Evolutionary conservation across 1,284 basidiomycete genomes (phyloP).

Genomic region (Cutaneotrichosporon sp.): DNA sequence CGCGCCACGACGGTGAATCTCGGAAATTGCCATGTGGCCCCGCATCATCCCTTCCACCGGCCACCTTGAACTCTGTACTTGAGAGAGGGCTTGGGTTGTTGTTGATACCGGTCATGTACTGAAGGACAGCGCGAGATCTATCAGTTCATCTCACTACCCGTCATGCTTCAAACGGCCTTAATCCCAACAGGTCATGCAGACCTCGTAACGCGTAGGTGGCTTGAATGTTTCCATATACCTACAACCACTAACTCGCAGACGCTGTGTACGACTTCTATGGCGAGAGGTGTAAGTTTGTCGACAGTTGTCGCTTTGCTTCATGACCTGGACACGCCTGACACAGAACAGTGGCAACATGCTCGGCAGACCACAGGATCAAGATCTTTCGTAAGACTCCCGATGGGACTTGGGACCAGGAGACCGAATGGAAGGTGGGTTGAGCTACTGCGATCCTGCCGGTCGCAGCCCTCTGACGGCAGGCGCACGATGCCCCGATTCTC

Average conservation of each 20-base stretch:
- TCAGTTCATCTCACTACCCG: no score
- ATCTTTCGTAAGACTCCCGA: constrained; percentile 66
- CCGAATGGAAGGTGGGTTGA: constrained; percentile 74
- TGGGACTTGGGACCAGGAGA: constrained; percentile 65
- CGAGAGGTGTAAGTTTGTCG: constrained; percentile 52
- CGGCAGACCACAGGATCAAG: constrained; percentile 63
- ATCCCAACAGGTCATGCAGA: constrained; percentile 47
- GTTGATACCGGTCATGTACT: not conserved
- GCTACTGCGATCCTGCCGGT: not conserved
- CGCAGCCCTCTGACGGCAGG: constrained; percentile 55
- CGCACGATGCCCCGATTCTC: constrained; percentile 79
- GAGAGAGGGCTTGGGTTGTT: not conserved
- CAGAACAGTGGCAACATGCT: constrained; percentile 47
- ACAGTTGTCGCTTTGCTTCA: not conserved
- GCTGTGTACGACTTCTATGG: constrained; percentile 86
- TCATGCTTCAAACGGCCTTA: constrained; percentile 47
- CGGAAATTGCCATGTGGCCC: constrained; percentile 11
- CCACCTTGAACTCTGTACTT: not conserved
- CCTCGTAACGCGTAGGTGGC: constrained; percentile 45
- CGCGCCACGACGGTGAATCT: not conserved
- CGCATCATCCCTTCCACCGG: constrained; percentile 5
- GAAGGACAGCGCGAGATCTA: no score
- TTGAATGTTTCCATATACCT: not conserved
- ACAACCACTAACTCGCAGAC: constrained; percentile 54
- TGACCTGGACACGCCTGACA: constrained; percentile 63